A percentile compares a stretch with the other conserved stretches of the same genome.
phyloP scores from a whole-genome alignment of 306 rosid species.

The Prosopis cineraria region DNA sequence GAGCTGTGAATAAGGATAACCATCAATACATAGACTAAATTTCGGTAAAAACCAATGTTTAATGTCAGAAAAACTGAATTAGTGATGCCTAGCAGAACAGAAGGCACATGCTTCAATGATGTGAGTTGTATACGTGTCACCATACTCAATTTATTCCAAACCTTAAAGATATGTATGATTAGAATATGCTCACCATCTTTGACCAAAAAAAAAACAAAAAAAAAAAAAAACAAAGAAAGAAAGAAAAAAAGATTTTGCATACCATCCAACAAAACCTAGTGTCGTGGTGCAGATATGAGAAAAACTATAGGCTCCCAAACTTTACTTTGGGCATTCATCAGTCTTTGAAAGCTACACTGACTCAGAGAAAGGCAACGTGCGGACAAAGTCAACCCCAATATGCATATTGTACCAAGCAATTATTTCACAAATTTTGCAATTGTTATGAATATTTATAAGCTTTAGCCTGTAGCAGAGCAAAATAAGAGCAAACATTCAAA shows the following conservation, averaged over 20 bases:
- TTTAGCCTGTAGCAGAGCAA: not conserved
- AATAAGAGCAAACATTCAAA: not conserved
- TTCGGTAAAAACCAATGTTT: not conserved
- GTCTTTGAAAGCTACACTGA: not conserved
- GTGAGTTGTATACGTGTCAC: not conserved
- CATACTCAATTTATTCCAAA: not conserved
- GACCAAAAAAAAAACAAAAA: too few relatives aligned
- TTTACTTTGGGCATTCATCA: not conserved
- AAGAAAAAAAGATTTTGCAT: too few relatives aligned
- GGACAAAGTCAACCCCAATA: not conserved
- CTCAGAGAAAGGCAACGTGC: not conserved
- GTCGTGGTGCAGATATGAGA: not conserved
- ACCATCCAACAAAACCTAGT: not conserved
- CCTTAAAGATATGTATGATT: not conserved
- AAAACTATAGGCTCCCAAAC: not conserved
- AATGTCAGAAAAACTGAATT: not conserved
- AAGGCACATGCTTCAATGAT: not conserved
- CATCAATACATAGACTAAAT: not conserved
- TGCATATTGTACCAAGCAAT: not conserved
- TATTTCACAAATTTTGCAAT: not conserved
- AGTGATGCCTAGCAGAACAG: not conserved
- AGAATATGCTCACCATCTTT: not conserved
- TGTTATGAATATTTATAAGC: not conserved
- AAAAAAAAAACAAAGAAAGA: too few relatives aligned
- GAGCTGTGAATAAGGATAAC: not conserved